phyloP scores from a whole-genome alignment of 148 eudicot species.

The Heliosperma pusillum region DNA sequence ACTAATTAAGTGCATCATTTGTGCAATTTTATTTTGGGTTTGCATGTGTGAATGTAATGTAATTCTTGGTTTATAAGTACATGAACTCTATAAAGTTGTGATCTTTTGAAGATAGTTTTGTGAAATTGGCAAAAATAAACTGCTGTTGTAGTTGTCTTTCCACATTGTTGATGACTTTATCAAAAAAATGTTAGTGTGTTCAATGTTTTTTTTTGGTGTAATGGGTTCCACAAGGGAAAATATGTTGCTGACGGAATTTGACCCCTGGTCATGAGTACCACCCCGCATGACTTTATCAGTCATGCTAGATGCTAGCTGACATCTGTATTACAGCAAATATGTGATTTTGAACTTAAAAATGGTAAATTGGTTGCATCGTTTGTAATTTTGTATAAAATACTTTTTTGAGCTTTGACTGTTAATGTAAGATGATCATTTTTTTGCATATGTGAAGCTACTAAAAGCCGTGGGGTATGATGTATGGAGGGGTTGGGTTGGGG shows the following conservation, averaged over 20 bases:
- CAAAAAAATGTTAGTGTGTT: background rate
- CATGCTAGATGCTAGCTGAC: too few relatives aligned
- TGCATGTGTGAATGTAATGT: background rate
- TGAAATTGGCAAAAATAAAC: too few relatives aligned
- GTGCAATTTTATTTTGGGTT: background rate
- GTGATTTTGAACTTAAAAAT: too few relatives aligned
- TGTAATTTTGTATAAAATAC: too few relatives aligned
- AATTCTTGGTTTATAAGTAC: background rate
- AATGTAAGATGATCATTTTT: background rate
- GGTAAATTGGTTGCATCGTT: too few relatives aligned
- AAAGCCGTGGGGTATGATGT: background rate
- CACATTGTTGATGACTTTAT: background rate
- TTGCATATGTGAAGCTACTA: background rate
- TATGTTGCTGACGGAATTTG: too few relatives aligned
- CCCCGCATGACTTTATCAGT: too few relatives aligned
- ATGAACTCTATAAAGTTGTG: conserved; percentile 5
- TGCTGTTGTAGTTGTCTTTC: too few relatives aligned
- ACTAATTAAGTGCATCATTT: background rate
- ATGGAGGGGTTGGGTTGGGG: background rate
- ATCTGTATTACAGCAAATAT: too few relatives aligned
- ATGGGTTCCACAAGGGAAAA: too few relatives aligned
- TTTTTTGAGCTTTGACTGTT: background rate
- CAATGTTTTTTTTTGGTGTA: too few relatives aligned
- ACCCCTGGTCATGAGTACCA: too few relatives aligned
- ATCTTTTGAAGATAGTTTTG: background rate